Evolutionary conservation across 2,329 filamentous ascomycete genomes (phyloP).

Genomic region (Nothopassalora personata): DNA sequence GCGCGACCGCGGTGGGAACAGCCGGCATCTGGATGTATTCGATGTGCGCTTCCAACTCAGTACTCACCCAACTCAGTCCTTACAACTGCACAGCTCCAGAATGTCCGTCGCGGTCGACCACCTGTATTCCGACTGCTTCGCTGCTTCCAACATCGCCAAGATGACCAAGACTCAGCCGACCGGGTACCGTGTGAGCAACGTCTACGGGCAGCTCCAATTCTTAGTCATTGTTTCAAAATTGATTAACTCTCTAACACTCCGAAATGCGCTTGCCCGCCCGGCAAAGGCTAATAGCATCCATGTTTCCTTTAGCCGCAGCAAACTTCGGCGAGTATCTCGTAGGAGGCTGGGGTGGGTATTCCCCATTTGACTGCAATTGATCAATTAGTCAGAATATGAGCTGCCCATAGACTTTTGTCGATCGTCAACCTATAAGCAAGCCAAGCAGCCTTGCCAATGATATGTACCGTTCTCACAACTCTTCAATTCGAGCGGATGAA

Average conservation of each 20-base stretch:
- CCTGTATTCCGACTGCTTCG: neutral
- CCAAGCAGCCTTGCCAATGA: neutral
- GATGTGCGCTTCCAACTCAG: neutral
- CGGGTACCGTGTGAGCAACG: neutral
- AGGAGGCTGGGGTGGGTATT: too few species aligned
- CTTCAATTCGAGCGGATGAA: neutral
- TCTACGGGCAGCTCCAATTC: too few species aligned
- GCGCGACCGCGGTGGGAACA: neutral
- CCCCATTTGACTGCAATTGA: too few species aligned
- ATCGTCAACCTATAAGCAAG: neutral
- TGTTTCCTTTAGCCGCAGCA: too few species aligned
- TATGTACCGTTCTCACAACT: neutral
- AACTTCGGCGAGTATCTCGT: too few species aligned
- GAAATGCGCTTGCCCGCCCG: too few species aligned
- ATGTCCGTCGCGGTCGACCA: neutral
- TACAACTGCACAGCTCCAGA: too few species aligned
- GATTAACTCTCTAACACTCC: too few species aligned
- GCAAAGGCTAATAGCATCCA: too few species aligned
- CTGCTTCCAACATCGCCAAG: neutral
- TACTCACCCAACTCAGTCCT: neutral
- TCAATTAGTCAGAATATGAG: too few species aligned
- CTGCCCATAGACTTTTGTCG: too few species aligned
- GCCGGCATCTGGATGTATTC: neutral
- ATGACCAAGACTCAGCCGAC: neutral
- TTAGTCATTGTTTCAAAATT: too few species aligned